phyloP scores from a whole-genome alignment of 495 filamentous ascomycete genomes.

The Apodospora peruviana region DNA sequence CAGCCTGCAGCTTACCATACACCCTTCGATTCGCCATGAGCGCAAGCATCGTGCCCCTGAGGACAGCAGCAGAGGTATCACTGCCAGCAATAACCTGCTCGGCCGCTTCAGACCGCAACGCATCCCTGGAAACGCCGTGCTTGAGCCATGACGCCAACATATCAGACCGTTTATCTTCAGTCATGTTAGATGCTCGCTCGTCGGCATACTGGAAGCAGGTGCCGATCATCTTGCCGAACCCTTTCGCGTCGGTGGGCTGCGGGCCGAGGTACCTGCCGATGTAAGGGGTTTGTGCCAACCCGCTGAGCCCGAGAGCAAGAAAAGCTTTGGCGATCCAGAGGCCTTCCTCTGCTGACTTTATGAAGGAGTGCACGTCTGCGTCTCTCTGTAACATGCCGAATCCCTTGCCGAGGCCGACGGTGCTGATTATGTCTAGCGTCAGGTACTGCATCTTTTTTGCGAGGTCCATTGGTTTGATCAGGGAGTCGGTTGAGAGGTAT shows the following conservation, averaged over 20 bases:
- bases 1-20: constrained; percentile 49
- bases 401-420: constrained; percentile 27
- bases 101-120: constrained; percentile 33
- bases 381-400: constrained; percentile 33
- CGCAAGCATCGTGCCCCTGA: constrained; percentile 51
- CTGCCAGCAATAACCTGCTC: constrained; percentile 40
- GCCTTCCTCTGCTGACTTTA: constrained; percentile 18
- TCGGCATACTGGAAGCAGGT: constrained; percentile 17
- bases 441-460: constrained; percentile 33
- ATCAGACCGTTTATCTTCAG: constrained; percentile 15
- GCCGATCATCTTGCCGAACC: constrained; percentile 26
- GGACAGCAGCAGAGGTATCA: constrained; percentile 57
- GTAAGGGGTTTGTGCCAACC: constrained; percentile 41
- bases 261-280: constrained; percentile 39
- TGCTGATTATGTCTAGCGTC: constrained; percentile 36
- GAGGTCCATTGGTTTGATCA: constrained; percentile 37
- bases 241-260: constrained; percentile 39
- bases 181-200: constrained; percentile 22
- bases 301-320: constrained; percentile 18
- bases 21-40: constrained; percentile 40
- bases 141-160: constrained; percentile 40
- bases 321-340: constrained; percentile 21
- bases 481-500: constrained; percentile 31
- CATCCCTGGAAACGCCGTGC: constrained; percentile 33
- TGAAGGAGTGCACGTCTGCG: constrained; percentile 23